These are phyloP conservation scores for Claviceps africana DNA, from an alignment of 2,329 filamentous ascomycete species.

Conservation along the genomic window DNA sequence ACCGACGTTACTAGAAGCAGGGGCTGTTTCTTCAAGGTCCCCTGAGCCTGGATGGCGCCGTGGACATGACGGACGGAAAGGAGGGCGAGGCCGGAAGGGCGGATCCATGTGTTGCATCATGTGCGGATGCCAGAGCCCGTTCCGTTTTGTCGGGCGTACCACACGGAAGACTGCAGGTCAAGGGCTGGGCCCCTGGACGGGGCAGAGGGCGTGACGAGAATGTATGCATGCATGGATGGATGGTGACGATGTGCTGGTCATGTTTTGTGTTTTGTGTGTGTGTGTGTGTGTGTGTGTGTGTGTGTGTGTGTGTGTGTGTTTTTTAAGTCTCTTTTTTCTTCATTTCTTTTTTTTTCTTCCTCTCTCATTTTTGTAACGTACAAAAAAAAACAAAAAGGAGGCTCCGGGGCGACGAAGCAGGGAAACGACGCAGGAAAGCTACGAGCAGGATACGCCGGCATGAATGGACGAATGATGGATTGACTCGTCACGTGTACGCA, in stretches of 20 bases:
- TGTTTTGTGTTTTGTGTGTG: no score
- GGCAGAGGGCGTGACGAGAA: background rate
- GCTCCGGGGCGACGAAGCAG: no score
- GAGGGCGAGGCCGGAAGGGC: no score
- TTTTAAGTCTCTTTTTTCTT: background rate
- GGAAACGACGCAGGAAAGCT: no score
- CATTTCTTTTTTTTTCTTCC: background rate
- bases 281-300: no score
- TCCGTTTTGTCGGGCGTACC: background rate
- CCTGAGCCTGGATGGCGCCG: background rate
- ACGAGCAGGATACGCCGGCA: background rate
- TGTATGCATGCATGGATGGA: no score
- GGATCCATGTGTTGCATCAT: background rate
- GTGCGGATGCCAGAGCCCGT: background rate
- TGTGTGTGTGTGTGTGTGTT: no score
- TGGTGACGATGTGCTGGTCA: background rate
- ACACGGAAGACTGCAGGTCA: background rate
- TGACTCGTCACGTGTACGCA: no score
- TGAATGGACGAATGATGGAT: background rate
- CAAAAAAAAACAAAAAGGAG: no score
- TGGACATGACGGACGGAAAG: background rate
- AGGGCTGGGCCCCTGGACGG: background rate
- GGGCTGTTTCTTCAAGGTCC: background rate
- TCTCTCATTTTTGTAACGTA: background rate
- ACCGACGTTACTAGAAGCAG: slow-evolving; percentile 10